phyloP scores from a whole-genome alignment of 805 yeast genomes.

The Starmera dryadoides region DNA sequence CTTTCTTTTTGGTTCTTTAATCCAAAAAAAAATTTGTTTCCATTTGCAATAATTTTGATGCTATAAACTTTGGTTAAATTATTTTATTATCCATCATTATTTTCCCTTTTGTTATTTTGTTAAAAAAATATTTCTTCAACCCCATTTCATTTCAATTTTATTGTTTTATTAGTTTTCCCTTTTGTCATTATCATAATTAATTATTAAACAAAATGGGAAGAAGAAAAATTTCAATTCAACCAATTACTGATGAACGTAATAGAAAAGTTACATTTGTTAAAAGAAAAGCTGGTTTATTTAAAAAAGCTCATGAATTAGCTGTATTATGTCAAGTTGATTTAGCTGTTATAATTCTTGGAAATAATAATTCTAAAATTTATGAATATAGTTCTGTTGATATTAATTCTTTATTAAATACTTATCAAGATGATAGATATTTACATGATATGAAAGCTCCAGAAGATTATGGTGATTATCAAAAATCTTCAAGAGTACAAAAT shows the following conservation, averaged over 20 bases:
- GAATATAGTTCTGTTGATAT: slow-evolving; percentile 77
- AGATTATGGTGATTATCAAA: slow-evolving; percentile 56
- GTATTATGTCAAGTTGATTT: slow-evolving; percentile 90
- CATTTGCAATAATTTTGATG: no score
- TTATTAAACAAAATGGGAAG: slow-evolving; percentile 67
- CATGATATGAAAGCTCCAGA: slow-evolving; percentile 61
- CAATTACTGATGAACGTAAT: slow-evolving; percentile 85
- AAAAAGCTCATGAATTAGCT: slow-evolving; percentile 54
- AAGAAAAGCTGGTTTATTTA: slow-evolving; percentile 89
- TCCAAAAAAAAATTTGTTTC: no score
- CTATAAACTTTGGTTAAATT: no score
- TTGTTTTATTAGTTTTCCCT: no score
- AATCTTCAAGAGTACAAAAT: slow-evolving; percentile 22
- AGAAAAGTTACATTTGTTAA: slow-evolving; percentile 83
- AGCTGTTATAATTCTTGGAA: slow-evolving; percentile 82
- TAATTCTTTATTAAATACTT: slow-evolving; percentile 36
- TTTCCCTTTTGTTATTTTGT: no score
- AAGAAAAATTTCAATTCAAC: slow-evolving; percentile 90
- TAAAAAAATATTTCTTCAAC: no score
- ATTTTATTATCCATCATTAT: no score
- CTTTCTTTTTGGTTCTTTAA: no score
- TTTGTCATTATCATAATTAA: no score
- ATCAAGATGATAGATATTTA: slow-evolving; percentile 22
- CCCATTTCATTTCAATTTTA: no score
- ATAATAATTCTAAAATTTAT: slow-evolving; percentile 67